Conservation (phyloP, 148 eudicot genomes). For the Beta vulgaris region DNA sequence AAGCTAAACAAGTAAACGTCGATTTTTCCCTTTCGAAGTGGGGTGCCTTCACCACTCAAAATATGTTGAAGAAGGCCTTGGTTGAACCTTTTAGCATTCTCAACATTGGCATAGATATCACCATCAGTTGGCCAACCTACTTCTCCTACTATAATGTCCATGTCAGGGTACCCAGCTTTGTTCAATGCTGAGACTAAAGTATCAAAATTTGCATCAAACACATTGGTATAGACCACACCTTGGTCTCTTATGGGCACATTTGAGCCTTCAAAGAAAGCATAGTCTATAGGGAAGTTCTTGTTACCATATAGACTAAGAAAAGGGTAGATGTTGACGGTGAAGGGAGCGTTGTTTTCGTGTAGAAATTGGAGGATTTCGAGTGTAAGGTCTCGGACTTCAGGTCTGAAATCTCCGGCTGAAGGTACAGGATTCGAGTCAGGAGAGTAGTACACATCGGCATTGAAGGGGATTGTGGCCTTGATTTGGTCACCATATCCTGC, state of each 20-base stretch:
- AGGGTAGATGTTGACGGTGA: slow-evolving; percentile 94
- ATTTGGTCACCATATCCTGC: slow-evolving; percentile 60
- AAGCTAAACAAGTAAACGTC: slow-evolving; percentile 74
- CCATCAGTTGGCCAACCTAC: slow-evolving; percentile 99
- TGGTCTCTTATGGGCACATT: slow-evolving; percentile 56
- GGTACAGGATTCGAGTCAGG: slow-evolving; percentile 86
- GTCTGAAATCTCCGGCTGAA: slow-evolving; percentile 92
- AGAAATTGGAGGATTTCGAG: slow-evolving; percentile 63
- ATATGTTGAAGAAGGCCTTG: slow-evolving; percentile 70
- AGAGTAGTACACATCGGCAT: slow-evolving; percentile 88
- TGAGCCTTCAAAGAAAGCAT: slow-evolving; percentile 75
- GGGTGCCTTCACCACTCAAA: slow-evolving; percentile 67
- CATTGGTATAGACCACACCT: slow-evolving; percentile 56
- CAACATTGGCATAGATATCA: slow-evolving; percentile 55
- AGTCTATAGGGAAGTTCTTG: slow-evolving; percentile 71
- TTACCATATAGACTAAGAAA: slow-evolving; percentile 81
- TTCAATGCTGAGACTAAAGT: slow-evolving; percentile 70
- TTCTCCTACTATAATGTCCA: slow-evolving; percentile 81
- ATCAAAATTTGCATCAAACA: slow-evolving; percentile 93
- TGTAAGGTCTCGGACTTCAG: slow-evolving; percentile 60
- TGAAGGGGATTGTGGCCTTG: slow-evolving; percentile 85
- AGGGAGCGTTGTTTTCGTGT: slow-evolving; percentile 60
- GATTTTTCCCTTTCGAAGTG: slow-evolving; percentile 56
- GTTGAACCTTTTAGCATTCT: slow-evolving; percentile 74
- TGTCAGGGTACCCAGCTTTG: slow-evolving; percentile 74